Conservation (phyloP, 129 eudicot species). For the Flaveria ramosissima region DNA sequence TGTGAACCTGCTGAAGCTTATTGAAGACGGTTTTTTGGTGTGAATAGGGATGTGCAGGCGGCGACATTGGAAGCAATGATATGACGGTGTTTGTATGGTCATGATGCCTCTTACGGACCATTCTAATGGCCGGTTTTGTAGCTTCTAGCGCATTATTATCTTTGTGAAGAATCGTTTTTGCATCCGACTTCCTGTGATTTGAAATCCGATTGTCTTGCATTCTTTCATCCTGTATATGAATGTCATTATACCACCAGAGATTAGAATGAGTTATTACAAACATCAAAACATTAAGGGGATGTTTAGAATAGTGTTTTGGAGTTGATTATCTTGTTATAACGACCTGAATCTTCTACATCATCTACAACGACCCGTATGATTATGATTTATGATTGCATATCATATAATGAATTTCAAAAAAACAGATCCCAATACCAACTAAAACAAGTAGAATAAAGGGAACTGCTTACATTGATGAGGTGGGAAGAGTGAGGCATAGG, state of each 20-base stretch:
- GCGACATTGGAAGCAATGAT: constrained; percentile 16
- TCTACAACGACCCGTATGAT: background rate
- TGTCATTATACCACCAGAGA: background rate
- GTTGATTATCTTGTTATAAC: background rate
- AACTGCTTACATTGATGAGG: constrained; percentile 36
- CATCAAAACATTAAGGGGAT: background rate
- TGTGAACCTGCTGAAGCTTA: constrained; percentile 37
- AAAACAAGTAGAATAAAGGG: background rate
- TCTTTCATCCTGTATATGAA: constrained; percentile 31
- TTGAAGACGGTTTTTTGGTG: constrained; percentile 24
- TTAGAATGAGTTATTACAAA: background rate
- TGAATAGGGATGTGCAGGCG: constrained; percentile 23
- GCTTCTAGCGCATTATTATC: constrained; percentile 25
- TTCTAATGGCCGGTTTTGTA: constrained; percentile 33
- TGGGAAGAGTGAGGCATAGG: constrained; percentile 51
- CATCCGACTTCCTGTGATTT: constrained; percentile 40
- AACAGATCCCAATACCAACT: background rate
- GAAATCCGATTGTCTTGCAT: constrained; percentile 36
- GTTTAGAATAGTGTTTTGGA: background rate
- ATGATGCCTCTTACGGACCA: constrained; percentile 50
- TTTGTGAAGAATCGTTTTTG: constrained; percentile 16
- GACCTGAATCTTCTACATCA: background rate
- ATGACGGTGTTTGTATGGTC: constrained; percentile 28
- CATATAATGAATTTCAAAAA: background rate
- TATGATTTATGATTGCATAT: background rate